A percentile compares a stretch with the other conserved stretches of the same genome.
These are phyloP conservation scores for Sphagnum fallax DNA, from an alignment of 228 moss, liverwort and hornwort species.

Conservation along the genomic window DNA sequence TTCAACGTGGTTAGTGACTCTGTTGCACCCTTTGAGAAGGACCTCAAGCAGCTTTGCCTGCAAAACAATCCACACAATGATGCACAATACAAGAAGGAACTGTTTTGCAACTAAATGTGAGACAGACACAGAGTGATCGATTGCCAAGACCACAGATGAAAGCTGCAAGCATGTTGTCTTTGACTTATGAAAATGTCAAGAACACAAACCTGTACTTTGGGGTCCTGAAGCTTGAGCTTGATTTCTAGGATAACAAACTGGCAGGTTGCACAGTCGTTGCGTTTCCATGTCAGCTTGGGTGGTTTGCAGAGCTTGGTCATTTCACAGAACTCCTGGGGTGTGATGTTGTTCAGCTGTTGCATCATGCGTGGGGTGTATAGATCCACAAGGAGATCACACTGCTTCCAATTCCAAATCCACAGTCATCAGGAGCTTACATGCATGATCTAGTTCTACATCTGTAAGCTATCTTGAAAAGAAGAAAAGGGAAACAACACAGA, in stretches of 20 bases:
- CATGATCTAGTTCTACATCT: too few species aligned
- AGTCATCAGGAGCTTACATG: too few species aligned
- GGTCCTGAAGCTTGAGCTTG: slow-evolving; percentile 85
- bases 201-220: slow-evolving; percentile 49
- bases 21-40: slow-evolving; percentile 65
- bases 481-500: neutral
- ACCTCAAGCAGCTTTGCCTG: slow-evolving; percentile 70
- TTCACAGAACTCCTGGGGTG: slow-evolving; percentile 77
- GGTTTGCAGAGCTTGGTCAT: slow-evolving; percentile 61
- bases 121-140: too few species aligned
- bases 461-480: neutral
- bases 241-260: slow-evolving; percentile 84
- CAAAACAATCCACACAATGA: neutral
- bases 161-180: too few species aligned
- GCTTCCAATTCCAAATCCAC: neutral
- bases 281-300: slow-evolving; percentile 14
- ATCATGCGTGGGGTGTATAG: slow-evolving; percentile 69
- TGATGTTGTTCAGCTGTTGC: slow-evolving; percentile 48
- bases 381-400: slow-evolving; percentile 90
- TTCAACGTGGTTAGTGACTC: slow-evolving; percentile 76
- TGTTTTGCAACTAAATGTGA: too few species aligned
- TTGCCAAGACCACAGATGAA: too few species aligned
- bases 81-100: too few species aligned
- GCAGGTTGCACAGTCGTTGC: slow-evolving; percentile 82
- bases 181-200: neutral